Percentiles rank a stretch among this genome's conserved stretches.
Conservation (phyloP, 176 grass and related monocot genomes). For the Tuctoria greenei region DNA sequence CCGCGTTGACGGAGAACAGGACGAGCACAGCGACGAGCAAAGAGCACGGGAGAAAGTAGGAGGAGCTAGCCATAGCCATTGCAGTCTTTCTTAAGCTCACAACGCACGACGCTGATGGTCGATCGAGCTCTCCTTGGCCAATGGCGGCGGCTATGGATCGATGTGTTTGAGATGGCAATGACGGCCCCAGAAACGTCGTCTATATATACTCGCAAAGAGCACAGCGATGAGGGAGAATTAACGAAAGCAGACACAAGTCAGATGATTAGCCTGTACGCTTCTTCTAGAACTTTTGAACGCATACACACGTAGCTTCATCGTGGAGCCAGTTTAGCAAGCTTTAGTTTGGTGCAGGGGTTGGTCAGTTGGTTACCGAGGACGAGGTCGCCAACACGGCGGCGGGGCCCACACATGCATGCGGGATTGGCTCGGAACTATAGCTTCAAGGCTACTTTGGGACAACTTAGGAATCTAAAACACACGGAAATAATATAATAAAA, state of each 20-base stretch:
- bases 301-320: neutral
- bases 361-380: slow-evolving; percentile 18
- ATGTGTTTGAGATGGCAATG: slow-evolving; percentile 7
- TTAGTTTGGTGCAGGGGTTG: slow-evolving; percentile 45
- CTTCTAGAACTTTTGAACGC: neutral
- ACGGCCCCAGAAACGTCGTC: neutral
- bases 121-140: slow-evolving; percentile 30
- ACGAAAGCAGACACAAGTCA: neutral
- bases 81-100: neutral
- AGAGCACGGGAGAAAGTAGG: slow-evolving; percentile 29
- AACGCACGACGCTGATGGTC: too few species aligned
- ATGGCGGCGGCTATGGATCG: slow-evolving; percentile 26
- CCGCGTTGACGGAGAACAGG: slow-evolving; percentile 13
- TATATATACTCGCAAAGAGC: slow-evolving; percentile 24
- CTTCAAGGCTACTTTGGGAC: slow-evolving; percentile 3
- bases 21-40: slow-evolving; percentile 24
- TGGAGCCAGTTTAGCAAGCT: slow-evolving; percentile 17
- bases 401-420: neutral
- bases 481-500: too few species aligned
- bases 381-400: slow-evolving; percentile 33
- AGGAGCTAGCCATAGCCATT: slow-evolving; percentile 36
- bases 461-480: too few species aligned
- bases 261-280: slow-evolving; percentile 25
- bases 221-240: neutral
- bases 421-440: neutral